Base-by-base conservation (phyloP, 148 eudicot species). In the Chenopodium quinoa region DNA sequence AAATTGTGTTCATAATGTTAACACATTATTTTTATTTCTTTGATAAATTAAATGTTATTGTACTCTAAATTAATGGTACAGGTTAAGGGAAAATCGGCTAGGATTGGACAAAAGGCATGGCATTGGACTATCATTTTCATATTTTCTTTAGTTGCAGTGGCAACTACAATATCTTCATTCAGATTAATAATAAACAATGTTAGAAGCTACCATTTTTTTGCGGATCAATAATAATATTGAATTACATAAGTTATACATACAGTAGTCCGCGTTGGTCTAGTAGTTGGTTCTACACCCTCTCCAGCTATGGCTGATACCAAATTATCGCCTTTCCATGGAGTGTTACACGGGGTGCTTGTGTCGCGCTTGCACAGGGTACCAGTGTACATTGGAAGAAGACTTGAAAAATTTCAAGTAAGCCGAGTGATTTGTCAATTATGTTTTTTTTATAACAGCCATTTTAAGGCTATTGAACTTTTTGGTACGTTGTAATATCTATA, bases 131-230 rank as follows among this genome's bases (percentile, higher is more conserved):
- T 86, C 78, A 81, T 86, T 80, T 56, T 82, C 78, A 11, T 89
- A 7, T 87, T 86, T 78, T 84, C 84, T 64, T 44, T 89, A 19
- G 78, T 87, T 69, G 86, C 88, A 25, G 75, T 86, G 22, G 87
- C 77, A 37, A 89, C 93, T 56, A 89, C 93, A 34, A 71, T 78
- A 60, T 79, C 93, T 69, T 88, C 93, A 71, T 67, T 89, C 78
- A 85, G 89, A 81, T 67, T 79, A 74, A 78, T 91, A 25, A 62
- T 86, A 31, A 65, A 73, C 19, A 81, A 82, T 79, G 60, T 91
- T 40, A 69, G 48, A 64, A 4, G 48, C 25, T 89, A 89, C 66
- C 81, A 88, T 68, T 79, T 91, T 75, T 91, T 89, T 70, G 87
- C 91, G 19, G 73, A 88, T 65, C 73, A 85, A 76, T 90, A 81